Conservation (phyloP, 2,329 filamentous ascomycete species). For the Lachnum nothofagi region DNA sequence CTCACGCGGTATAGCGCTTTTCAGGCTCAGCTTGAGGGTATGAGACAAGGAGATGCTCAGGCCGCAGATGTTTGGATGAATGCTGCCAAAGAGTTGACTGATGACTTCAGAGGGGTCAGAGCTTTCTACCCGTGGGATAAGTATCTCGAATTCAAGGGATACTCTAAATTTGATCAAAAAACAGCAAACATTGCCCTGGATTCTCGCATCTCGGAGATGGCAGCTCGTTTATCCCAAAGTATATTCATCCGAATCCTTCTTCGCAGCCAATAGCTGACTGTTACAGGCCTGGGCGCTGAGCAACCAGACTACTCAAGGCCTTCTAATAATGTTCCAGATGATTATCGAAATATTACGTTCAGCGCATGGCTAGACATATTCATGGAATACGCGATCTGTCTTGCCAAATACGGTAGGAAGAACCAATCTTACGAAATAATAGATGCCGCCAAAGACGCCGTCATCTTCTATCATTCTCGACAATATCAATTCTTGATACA, state of each 20-base stretch:
- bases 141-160: slow-evolving; percentile 54
- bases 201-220: slow-evolving; percentile 27
- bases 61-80: slow-evolving; percentile 47
- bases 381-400: slow-evolving; percentile 74
- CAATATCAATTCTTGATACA: slow-evolving; percentile 68
- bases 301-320: not conserved
- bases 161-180: slow-evolving; percentile 16
- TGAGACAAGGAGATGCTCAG: slow-evolving; percentile 27
- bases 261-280: slow-evolving; percentile 5
- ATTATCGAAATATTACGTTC: slow-evolving; percentile 75
- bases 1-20: slow-evolving; percentile 38
- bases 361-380: slow-evolving; percentile 85
- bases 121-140: slow-evolving; percentile 64
- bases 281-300: slow-evolving; percentile 23
- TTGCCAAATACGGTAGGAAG: slow-evolving; percentile 62
- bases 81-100: slow-evolving; percentile 53
- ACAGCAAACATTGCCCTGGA: slow-evolving; percentile 28
- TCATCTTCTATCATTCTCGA: slow-evolving; percentile 70
- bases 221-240: slow-evolving; percentile 29
- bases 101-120: slow-evolving; percentile 59
- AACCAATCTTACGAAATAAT: slow-evolving; percentile 76
- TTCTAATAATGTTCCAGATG: slow-evolving; percentile 19
- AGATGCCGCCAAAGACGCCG: slow-evolving; percentile 71
- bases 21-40: slow-evolving; percentile 35
- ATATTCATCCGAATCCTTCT: slow-evolving; percentile 2